These are phyloP conservation scores for Blastobotrys persicus DNA, from an alignment of 1,139 yeast genomes.

Conservation along the genomic window DNA sequence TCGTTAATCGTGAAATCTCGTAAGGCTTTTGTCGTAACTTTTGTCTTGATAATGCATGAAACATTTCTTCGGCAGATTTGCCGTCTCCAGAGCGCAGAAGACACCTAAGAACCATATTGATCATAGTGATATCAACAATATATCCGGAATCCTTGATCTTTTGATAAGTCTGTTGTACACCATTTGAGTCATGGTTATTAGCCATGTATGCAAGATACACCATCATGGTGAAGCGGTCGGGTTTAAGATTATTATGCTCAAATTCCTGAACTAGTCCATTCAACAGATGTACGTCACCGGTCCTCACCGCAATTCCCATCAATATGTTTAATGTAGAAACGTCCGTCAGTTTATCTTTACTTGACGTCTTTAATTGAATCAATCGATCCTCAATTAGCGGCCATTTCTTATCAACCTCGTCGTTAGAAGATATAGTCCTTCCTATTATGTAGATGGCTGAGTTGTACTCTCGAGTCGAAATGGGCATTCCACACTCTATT, in stretches of 20 bases:
- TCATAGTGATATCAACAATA: slow-evolving; percentile 20
- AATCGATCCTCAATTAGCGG: slow-evolving; percentile 14
- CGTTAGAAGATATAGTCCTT: slow-evolving; percentile 1
- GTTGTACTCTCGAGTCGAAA: slow-evolving; percentile 25
- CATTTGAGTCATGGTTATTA: slow-evolving; percentile 17
- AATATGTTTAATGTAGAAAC: slow-evolving; percentile 24
- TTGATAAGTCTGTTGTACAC: slow-evolving; percentile 19
- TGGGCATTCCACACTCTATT: slow-evolving; percentile 27
- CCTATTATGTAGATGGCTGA: slow-evolving; percentile 19
- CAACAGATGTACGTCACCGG: slow-evolving; percentile 13
- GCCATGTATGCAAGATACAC: slow-evolving; percentile 23
- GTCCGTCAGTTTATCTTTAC: slow-evolving; percentile 10
- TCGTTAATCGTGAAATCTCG: slow-evolving; percentile 12
- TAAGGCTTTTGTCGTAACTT: slow-evolving; percentile 1
- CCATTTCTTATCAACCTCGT: slow-evolving; percentile 9
- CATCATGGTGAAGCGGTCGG: slow-evolving; percentile 26
- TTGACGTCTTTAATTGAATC: slow-evolving; percentile 9
- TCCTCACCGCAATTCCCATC: slow-evolving; percentile 20
- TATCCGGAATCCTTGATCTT: slow-evolving; percentile 18
- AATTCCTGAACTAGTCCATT: slow-evolving; percentile 19
- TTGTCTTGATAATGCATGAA: slow-evolving; percentile 2
- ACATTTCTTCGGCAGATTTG: slow-evolving; percentile 11
- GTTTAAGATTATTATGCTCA: slow-evolving; percentile 14
- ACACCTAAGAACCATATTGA: slow-evolving; percentile 20
- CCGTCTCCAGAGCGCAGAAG: slow-evolving; percentile 19